Evolutionary conservation across 129 eudicot species (phyloP).

Genomic region (Dittrichia graveolens): DNA sequence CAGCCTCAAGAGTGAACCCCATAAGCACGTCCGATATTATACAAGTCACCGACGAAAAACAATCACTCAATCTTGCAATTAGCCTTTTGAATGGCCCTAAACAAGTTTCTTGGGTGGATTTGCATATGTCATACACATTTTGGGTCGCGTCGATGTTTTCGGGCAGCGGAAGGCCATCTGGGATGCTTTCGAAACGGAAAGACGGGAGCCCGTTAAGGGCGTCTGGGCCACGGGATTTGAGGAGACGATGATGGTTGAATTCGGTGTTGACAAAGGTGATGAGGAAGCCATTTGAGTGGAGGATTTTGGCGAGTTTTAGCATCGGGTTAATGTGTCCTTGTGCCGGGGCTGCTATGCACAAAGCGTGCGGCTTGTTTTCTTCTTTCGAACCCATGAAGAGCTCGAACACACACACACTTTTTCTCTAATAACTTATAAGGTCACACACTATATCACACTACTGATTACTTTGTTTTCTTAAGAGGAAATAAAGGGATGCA

Average conservation of each 20-base stretch:
- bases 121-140: conserved; percentile 38
- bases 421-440: no score
- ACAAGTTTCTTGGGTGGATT: conserved; percentile 24
- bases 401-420: neutral
- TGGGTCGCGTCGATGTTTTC: conserved; percentile 44
- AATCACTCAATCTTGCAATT: conserved; percentile 24
- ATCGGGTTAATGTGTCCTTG: conserved; percentile 46
- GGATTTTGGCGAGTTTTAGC: conserved; percentile 43
- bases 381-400: conserved; percentile 15
- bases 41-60: conserved; percentile 41
- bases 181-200: conserved; percentile 49
- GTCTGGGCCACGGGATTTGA: conserved; percentile 34
- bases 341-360: conserved; percentile 51
- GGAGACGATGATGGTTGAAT: conserved; percentile 43
- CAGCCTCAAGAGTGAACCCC: conserved; percentile 47
- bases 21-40: conserved; percentile 44
- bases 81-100: conserved; percentile 37
- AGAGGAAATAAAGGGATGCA: neutral
- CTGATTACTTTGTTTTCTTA: neutral
- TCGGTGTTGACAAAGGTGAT: conserved; percentile 42
- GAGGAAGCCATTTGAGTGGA: conserved; percentile 36
- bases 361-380: conserved; percentile 41
- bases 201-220: conserved; percentile 38
- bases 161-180: conserved; percentile 48
- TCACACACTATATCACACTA: neutral